Conservation (phyloP, 1,284 basidiomycete genomes). For the Ceratobasidium sp. region DNA sequence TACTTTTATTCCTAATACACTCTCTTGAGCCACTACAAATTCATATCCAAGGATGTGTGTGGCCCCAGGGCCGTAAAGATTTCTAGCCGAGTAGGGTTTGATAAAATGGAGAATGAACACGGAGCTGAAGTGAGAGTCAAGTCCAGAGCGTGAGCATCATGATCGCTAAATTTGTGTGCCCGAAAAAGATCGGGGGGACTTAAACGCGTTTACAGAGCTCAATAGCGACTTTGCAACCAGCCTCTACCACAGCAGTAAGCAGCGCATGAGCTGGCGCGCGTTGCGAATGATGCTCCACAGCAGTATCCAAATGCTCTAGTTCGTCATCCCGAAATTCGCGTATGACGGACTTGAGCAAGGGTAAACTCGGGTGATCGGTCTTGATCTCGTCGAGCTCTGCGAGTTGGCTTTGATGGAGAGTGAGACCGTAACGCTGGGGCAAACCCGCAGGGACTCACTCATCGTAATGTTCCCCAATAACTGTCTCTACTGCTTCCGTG, state of each 20-base stretch:
- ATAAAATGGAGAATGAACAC: background rate
- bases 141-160: background rate
- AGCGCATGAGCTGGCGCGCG: conserved; percentile 91
- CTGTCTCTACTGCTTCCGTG: conserved; percentile 96
- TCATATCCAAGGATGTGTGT: background rate
- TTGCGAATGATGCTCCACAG: conserved; percentile 88
- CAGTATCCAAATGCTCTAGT: conserved; percentile 91
- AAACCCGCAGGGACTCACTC: conserved; percentile 67
- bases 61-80: background rate
- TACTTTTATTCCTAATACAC: conserved; percentile 34
- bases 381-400: conserved; percentile 68
- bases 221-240: conserved; percentile 89
- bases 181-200: conserved; percentile 31
- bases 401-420: conserved; percentile 65
- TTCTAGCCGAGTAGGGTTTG: background rate
- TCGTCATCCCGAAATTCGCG: conserved; percentile 94
- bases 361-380: conserved; percentile 76
- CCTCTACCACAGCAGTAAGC: conserved; percentile 82
- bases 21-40: background rate
- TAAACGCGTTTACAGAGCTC: conserved; percentile 83
- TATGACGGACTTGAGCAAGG: conserved; percentile 76
- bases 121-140: background rate
- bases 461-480: conserved; percentile 97
- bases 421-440: background rate
- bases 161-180: too few relatives aligned